phyloP scores from a whole-genome alignment of 768 basidiomycete species.

The Boletus reticuloceps region DNA sequence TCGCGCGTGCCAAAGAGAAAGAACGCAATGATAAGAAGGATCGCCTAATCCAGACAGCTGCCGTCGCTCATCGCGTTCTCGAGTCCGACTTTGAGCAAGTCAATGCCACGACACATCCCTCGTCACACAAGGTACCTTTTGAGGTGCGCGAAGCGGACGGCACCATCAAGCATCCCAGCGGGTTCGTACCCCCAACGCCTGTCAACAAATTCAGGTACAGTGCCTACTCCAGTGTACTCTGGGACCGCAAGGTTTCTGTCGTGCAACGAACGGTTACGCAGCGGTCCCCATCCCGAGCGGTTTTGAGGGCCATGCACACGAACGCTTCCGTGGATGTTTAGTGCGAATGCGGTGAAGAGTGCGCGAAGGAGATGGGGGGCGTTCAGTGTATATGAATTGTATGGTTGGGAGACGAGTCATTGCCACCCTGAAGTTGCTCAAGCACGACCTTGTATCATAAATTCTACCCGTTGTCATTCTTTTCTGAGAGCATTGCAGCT shows the following conservation, averaged over 20 bases:
- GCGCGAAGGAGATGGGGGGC: too few species aligned
- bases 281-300: slow-evolving; percentile 10
- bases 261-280: slow-evolving; percentile 9
- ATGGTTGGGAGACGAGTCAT: too few species aligned
- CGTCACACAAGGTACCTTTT: slow-evolving; percentile 40
- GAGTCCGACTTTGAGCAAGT: slow-evolving; percentile 30
- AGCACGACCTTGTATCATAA: too few species aligned
- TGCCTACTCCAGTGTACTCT: slow-evolving; percentile 5
- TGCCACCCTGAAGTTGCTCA: too few species aligned
- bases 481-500: too few species aligned
- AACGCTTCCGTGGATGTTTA: not conserved
- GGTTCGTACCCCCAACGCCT: slow-evolving; percentile 44
- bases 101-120: slow-evolving; percentile 22
- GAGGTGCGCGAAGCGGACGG: slow-evolving; percentile 40
- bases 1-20: slow-evolving; percentile 24
- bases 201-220: slow-evolving; percentile 33
- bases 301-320: slow-evolving; percentile 26
- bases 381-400: too few species aligned
- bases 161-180: slow-evolving; percentile 38
- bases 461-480: too few species aligned
- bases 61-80: slow-evolving; percentile 31
- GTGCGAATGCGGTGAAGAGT: not conserved
- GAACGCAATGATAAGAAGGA: slow-evolving; percentile 23
- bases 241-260: slow-evolving; percentile 18
- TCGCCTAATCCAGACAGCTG: slow-evolving; percentile 26